Evolutionary conservation across 2,329 filamentous ascomycete species (phyloP).

Genomic region (Alternaria dauci): DNA sequence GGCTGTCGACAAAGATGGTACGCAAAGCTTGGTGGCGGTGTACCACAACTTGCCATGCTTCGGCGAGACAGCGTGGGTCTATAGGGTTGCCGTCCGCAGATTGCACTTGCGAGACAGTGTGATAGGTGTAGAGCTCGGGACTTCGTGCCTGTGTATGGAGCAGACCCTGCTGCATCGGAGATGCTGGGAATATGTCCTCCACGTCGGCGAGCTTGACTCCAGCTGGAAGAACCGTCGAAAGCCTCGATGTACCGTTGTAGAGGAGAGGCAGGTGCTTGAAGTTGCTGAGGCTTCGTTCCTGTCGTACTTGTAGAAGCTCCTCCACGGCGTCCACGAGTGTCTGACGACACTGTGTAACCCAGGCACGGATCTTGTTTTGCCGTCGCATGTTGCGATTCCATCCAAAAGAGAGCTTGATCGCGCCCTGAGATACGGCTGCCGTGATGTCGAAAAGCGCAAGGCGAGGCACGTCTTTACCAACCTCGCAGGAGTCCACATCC

Average conservation of each 20-base stretch:
- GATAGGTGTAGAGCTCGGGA: conserved; percentile 42
- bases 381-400: conserved; percentile 45
- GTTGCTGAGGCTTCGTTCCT: conserved; percentile 38
- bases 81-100: conserved; percentile 26
- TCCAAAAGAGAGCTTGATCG: conserved; percentile 43
- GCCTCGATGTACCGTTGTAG: conserved; percentile 40
- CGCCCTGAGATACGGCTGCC: conserved; percentile 40
- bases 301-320: conserved; percentile 35
- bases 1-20: conserved; percentile 47
- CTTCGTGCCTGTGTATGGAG: conserved; percentile 42
- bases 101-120: conserved; percentile 41
- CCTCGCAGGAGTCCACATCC: conserved; percentile 32
- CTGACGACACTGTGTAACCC: conserved; percentile 39
- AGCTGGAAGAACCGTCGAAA: conserved; percentile 30
- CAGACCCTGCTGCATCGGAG: conserved; percentile 45
- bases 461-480: conserved; percentile 39
- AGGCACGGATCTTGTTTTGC: conserved; percentile 39
- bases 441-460: conserved; percentile 45
- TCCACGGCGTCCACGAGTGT: conserved; percentile 44
- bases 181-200: conserved; percentile 43
- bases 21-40: conserved; percentile 44
- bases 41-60: conserved; percentile 48
- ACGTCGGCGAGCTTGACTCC: conserved; percentile 31
- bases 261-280: conserved; percentile 44
- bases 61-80: conserved; percentile 38